These are phyloP conservation scores for Kodamaea alishanica DNA, from an alignment of 1,139 yeast species.

Conservation along the genomic window DNA sequence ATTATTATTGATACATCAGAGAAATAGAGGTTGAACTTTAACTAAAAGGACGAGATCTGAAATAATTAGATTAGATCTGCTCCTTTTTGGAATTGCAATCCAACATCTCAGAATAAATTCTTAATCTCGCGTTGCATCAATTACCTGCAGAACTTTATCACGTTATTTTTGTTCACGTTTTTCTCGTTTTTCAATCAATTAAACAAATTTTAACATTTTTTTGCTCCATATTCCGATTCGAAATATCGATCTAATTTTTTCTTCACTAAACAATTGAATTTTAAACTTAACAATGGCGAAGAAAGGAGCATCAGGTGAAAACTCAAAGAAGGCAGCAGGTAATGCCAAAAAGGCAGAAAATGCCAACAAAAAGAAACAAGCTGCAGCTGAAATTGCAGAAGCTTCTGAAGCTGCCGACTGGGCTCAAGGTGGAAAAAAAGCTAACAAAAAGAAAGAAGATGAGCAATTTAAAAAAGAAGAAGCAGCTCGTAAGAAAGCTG, in stretches of 20 bases:
- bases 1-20: too few relatives aligned
- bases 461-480: constrained; percentile 57
- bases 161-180: too few relatives aligned
- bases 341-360: constrained; percentile 68
- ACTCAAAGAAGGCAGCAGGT: constrained; percentile 64
- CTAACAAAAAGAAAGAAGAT: constrained; percentile 67
- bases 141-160: too few relatives aligned
- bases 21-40: too few relatives aligned
- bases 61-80: too few relatives aligned
- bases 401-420: constrained; percentile 63
- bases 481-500: constrained; percentile 62
- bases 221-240: too few relatives aligned
- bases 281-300: constrained; percentile 47
- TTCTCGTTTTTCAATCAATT: too few relatives aligned
- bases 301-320: constrained; percentile 48
- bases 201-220: too few relatives aligned
- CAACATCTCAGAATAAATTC: too few relatives aligned
- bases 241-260: neutral
- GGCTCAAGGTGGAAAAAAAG: constrained; percentile 72
- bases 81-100: too few relatives aligned
- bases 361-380: constrained; percentile 60
- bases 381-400: constrained; percentile 44
- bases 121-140: too few relatives aligned
- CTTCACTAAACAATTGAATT: neutral
- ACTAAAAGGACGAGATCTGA: too few relatives aligned